Evolutionary conservation across 805 yeast species (phyloP), one percentile per base, ranked within the genome.

Genomic region (Candida sonorensis): DNA sequence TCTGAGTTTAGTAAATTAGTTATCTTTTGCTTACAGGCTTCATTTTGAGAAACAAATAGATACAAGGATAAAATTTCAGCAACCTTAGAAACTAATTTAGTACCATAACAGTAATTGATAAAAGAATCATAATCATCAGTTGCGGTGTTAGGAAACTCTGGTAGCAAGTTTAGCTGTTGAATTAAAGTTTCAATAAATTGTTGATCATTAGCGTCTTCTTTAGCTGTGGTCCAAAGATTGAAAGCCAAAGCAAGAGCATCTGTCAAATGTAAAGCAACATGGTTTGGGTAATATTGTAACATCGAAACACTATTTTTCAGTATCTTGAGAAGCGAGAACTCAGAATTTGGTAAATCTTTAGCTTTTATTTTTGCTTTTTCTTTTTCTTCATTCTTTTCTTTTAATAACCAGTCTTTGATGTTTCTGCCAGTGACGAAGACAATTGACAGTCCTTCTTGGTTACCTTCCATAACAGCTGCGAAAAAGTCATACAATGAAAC

Each of bases 391-490:
- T 38, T 38, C 33, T 38, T 42, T 16, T 45, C 41, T 1, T 44
- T 48, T 3, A 48, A 33, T 4, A 50, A 36, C 29, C 46, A 46
- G 9, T 48, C 59, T 12, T 50, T 49, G n/a, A 67, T 66, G 41
- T 67, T 69, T 51, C 69, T 49, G 15, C 85, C 77, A 16, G 82
- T 78, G 21, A 82, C 64, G 41, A 83, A 75, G 17, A 78, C 62
- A 29, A 80, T 75, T 0, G 88, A 68, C n/a, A 83, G 54, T 2
- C 92, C 94, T 51, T 82, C 84, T 52, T 83, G 92, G 28, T 75
- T 72, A 5, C 84, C 81, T 36, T 69, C 74, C 70, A 81, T 67
- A 3, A 81, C 74, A 0, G 83, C 66, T 16, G 85, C 68, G 33
- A 83, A 71, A 38, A 83, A 79, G 35, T 71, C 75, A 48, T 77